Conservation (phyloP, 1,139 yeast genomes). For the Torulaspora pretoriensis region DNA sequence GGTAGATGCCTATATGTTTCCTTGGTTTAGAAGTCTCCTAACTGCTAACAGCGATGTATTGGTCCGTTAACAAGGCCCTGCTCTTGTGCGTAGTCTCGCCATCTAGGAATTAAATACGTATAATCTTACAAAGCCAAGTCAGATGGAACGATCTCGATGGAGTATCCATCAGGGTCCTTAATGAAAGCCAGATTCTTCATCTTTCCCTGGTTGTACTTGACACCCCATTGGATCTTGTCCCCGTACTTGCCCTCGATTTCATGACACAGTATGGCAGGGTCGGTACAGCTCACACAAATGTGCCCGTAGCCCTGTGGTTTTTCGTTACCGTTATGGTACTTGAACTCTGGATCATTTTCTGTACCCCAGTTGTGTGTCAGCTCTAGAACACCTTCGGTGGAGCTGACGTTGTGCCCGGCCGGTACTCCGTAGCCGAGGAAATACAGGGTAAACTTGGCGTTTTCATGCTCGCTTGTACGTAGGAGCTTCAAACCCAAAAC, state of each 20-base stretch:
- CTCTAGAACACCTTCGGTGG: slow-evolving; percentile 66
- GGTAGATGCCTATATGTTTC: too few relatives aligned
- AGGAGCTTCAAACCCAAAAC: slow-evolving; percentile 76
- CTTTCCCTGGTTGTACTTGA: slow-evolving; percentile 58
- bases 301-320: slow-evolving; percentile 83
- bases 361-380: slow-evolving; percentile 96
- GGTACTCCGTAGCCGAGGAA: slow-evolving; percentile 64
- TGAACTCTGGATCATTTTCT: slow-evolving; percentile 66
- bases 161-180: slow-evolving; percentile 90
- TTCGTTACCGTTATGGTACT: slow-evolving; percentile 82
- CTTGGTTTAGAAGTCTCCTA: too few relatives aligned
- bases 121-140: slow-evolving; percentile 9
- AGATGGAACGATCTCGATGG: slow-evolving; percentile 63
- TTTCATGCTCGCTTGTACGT: slow-evolving; percentile 51
- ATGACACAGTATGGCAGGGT: slow-evolving; percentile 55
- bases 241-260: slow-evolving; percentile 47
- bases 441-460: slow-evolving; percentile 78
- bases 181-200: slow-evolving; percentile 62
- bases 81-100: neutral
- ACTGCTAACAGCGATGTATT: too few relatives aligned
- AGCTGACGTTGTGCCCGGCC: slow-evolving; percentile 37
- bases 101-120: neutral
- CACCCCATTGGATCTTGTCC: slow-evolving; percentile 47
- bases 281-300: slow-evolving; percentile 66
- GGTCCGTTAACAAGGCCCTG: too few relatives aligned